A percentile compares a stretch with the other conserved stretches of the same genome.
phyloP scores from a whole-genome alignment of 495 filamentous ascomycete species.

The Xylaria cubensis region DNA sequence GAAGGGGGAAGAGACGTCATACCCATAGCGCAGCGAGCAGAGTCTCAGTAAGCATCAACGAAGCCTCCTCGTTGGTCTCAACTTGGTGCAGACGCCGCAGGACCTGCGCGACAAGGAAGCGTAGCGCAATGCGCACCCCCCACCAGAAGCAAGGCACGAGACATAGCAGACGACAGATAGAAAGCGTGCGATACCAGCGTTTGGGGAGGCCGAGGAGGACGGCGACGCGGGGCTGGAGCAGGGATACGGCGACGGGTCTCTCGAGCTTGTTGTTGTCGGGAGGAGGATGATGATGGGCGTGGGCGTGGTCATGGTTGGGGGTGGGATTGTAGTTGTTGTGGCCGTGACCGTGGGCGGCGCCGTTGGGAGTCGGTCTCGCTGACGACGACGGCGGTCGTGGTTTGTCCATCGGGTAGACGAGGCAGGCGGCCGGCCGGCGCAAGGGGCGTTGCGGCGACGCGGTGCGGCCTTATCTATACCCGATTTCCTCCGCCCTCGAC shows the following conservation, averaged over 20 bases:
- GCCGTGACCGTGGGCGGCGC: conserved; percentile 9
- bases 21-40: conserved; percentile 85
- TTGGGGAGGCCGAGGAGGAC: conserved; percentile 56
- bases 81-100: conserved; percentile 29
- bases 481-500: conserved; percentile 9
- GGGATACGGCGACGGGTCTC: conserved; percentile 47
- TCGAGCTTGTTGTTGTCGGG: conserved; percentile 26
- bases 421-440: conserved; percentile 13
- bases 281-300: not conserved
- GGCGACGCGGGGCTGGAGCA: conserved; percentile 59
- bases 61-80: conserved; percentile 34
- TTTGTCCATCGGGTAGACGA: conserved; percentile 19
- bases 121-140: conserved; percentile 53
- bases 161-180: conserved; percentile 52
- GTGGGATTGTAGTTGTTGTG: not conserved
- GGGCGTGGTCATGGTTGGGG: conserved; percentile 1
- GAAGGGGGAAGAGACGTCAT: conserved; percentile 38
- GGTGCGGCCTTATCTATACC: conserved; percentile 9
- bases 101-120: conserved; percentile 48
- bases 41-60: conserved; percentile 74
- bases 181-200: conserved; percentile 54
- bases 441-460: conserved; percentile 18
- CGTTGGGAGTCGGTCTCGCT: conserved; percentile 20
- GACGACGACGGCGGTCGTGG: conserved; percentile 18
- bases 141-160: conserved; percentile 51